Evolutionary conservation across 192 early-diverging fungal species (phyloP).

Genomic region (Lobosporangium transversale): DNA sequence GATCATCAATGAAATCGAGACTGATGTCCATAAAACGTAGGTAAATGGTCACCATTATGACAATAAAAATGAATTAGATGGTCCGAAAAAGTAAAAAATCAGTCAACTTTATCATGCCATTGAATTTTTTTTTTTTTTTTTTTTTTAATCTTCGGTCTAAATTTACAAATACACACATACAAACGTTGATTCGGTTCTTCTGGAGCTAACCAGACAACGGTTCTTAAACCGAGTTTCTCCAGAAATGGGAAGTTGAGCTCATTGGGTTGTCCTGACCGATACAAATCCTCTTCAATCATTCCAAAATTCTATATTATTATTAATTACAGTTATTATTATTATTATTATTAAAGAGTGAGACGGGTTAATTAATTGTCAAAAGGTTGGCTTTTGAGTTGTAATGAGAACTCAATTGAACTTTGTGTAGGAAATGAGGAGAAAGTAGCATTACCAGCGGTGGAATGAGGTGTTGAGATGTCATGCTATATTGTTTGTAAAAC

Average conservation of each 20-base stretch:
- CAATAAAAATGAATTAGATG: no score
- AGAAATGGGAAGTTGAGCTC: slow-evolving; percentile 99
- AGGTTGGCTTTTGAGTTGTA: slow-evolving; percentile 3
- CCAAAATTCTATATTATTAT: slow-evolving; percentile 98
- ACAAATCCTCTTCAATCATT: slow-evolving; percentile 96
- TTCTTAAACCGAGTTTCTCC: slow-evolving; percentile 93
- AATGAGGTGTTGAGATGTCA: slow-evolving; percentile 82
- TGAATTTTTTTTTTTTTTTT: no score
- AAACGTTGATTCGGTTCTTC: slow-evolving; percentile 97
- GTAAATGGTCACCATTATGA: no score
- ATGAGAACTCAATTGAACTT: not conserved
- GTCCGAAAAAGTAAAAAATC: no score
- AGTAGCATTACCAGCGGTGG: slow-evolving; percentile 71
- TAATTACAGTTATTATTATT: no score
- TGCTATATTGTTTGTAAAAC: slow-evolving; percentile 23
- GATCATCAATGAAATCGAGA: slow-evolving; percentile 98
- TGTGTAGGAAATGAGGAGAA: not conserved
- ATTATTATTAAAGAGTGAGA: not conserved
- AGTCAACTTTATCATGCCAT: no score
- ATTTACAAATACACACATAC: no score
- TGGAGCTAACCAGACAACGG: slow-evolving; percentile 94
- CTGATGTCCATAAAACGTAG: no score
- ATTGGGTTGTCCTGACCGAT: slow-evolving; percentile 97
- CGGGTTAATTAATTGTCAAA: not conserved
- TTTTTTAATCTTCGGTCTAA: no score